Evolutionary conservation across 176 grass and related monocot genomes (phyloP), one percentile per base, ranked within the genome.

Genomic region (Carex kokanica): DNA sequence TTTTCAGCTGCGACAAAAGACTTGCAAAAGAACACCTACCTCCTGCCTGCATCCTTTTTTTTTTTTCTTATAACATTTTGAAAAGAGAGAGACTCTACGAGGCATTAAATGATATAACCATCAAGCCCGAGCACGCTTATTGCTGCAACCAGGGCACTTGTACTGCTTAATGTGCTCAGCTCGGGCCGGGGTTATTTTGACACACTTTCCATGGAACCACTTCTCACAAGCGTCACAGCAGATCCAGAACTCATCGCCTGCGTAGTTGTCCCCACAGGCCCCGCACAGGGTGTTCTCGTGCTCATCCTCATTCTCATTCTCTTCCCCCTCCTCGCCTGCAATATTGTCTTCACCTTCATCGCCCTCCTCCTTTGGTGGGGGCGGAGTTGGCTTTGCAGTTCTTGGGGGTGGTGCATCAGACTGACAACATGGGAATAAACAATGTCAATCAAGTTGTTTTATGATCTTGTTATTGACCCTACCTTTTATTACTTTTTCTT

Each of bases 131-230:
- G 92, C 88, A 80, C 94, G 93, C 90, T 94, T 97, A 83, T 84
- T 94, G 80, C 90, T 97, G 88, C 92, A 97, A 79, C 88, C 90
- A 0, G 94, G 94, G 84, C 94, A 97, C 53, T 97, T 97, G 78
- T 97, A 97, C 69, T 94, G 94, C 78, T 97, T 97, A 86, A 97
- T 97, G 78, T 97, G 94, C 85, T 97, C 94, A 15, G 94, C 94
- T 59, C 91, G 90, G n/a, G 92, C 94, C 31, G 94, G 92, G 10
- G 94, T 97, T 73, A 97, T 97, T 85, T 88, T 92, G 60, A 97
- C 94, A 25, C 94, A 97, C 81, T 97, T 97, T 14, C 94, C 94
- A 74, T 97, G 92, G 87, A 94, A 97, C 94, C 94, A 97, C 73
- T 86, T 92, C 78, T 97, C 94, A 1, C 94, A 97, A 23, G 88